These are phyloP conservation scores for Paraconiothyrium sp. DNA, from an alignment of 2,329 filamentous ascomycete genomes.

Conservation along the genomic window DNA sequence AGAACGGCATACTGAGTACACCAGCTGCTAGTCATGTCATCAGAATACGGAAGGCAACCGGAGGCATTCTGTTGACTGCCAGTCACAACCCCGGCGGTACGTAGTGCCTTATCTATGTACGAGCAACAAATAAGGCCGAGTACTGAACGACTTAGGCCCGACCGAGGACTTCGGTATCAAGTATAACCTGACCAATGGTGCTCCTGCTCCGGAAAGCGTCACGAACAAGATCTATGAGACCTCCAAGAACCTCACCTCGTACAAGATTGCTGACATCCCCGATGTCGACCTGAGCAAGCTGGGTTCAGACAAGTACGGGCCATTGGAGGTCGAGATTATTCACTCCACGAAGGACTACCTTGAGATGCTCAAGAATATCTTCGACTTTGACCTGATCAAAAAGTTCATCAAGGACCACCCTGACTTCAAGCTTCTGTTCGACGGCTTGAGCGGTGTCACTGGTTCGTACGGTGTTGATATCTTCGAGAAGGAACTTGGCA, in stretches of 20 bases:
- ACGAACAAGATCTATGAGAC: conserved; percentile 98
- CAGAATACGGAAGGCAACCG: conserved; percentile 91
- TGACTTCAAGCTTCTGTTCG: conserved; percentile 97
- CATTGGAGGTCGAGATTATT: conserved; percentile 92
- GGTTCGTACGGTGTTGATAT: conserved; percentile 95
- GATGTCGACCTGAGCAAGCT: conserved; percentile 85
- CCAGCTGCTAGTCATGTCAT: conserved; percentile 97
- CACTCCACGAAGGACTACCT: conserved; percentile 94
- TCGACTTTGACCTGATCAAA: conserved; percentile 96
- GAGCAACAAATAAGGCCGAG: not conserved
- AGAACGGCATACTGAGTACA: conserved; percentile 95
- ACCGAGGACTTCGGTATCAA: conserved; percentile 99
- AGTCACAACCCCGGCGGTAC: conserved; percentile 97
- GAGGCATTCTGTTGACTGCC: conserved; percentile 94
- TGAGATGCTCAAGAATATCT: conserved; percentile 96
- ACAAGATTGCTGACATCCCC: conserved; percentile 89
- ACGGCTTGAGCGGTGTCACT: conserved; percentile 92
- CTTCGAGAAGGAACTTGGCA: conserved; percentile 91
- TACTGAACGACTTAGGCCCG: conserved; percentile 68
- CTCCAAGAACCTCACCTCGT: conserved; percentile 87
- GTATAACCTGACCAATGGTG: conserved; percentile 97
- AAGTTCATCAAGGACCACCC: conserved; percentile 86
- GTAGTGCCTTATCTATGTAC: conserved; percentile 41
- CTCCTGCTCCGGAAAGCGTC: conserved; percentile 92
- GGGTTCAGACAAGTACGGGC: conserved; percentile 83